Evolutionary conservation across 2,329 filamentous ascomycete genomes (phyloP).

Genomic region (Drechslerella stenobrocha): DNA sequence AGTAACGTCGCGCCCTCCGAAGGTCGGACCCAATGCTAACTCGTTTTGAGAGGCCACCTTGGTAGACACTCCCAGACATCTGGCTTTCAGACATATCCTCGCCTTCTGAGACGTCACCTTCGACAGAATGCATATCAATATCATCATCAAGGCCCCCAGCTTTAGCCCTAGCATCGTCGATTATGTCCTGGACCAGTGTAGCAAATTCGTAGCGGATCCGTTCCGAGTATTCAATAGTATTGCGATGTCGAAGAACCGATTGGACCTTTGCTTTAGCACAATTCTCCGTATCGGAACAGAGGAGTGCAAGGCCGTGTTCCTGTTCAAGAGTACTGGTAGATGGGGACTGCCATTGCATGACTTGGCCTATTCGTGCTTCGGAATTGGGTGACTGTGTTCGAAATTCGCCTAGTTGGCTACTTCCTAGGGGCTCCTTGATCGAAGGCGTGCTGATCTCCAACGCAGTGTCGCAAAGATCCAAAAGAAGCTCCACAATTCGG

Average conservation of each 20-base stretch:
- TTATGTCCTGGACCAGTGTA: conserved; percentile 90
- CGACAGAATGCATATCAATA: conserved; percentile 53
- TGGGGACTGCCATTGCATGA: conserved; percentile 94
- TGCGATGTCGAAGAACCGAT: conserved; percentile 84
- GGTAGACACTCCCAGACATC: conserved; percentile 42
- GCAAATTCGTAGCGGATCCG: conserved; percentile 93
- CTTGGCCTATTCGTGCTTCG: conserved; percentile 89
- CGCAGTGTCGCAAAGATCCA: conserved; percentile 94
- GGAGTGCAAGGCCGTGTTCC: conserved; percentile 80
- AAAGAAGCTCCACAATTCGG: conserved; percentile 88
- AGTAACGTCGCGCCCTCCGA: conserved; percentile 59
- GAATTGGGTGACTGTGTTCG: conserved; percentile 94
- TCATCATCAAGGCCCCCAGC: conserved; percentile 60
- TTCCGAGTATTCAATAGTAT: conserved; percentile 93
- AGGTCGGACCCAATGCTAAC: conserved; percentile 47
- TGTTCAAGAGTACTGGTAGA: conserved; percentile 88
- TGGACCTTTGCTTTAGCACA: conserved; percentile 87
- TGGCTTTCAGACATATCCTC: conserved; percentile 47
- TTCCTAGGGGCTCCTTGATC: conserved; percentile 77
- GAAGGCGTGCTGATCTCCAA: conserved; percentile 92
- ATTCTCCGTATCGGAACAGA: conserved; percentile 88
- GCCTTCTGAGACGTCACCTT: conserved; percentile 50
- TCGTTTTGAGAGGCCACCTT: conserved; percentile 50
- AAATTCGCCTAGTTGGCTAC: conserved; percentile 70
- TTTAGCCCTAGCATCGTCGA: conserved; percentile 86